Conservation (phyloP, 2,329 filamentous ascomycete genomes). For the Pseudocercospora fuligena region DNA sequence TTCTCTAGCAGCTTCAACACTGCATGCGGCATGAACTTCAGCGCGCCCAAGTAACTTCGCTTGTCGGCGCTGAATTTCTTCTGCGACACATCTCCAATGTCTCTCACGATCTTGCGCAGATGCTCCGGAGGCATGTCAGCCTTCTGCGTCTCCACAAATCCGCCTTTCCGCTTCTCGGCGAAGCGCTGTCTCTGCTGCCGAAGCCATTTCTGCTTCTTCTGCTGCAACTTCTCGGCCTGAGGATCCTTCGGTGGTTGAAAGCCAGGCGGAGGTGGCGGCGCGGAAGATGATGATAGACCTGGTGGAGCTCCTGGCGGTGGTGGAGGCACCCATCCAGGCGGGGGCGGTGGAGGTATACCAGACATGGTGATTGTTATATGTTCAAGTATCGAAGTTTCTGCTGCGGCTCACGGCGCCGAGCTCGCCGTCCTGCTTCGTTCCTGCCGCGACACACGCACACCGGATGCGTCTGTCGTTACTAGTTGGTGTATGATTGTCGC, state of each 20-base stretch:
- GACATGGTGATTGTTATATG: constrained; percentile 51
- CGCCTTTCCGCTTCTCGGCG: constrained; percentile 93
- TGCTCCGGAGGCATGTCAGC: constrained; percentile 98
- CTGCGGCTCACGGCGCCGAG: constrained; percentile 34
- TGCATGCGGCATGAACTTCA: constrained; percentile 99
- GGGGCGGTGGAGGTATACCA: constrained; percentile 69
- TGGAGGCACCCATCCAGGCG: constrained; percentile 63
- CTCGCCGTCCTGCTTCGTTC: constrained; percentile 19
- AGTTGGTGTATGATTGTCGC: not conserved
- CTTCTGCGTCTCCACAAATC: constrained; percentile 97
- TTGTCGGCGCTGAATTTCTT: constrained; percentile 99
- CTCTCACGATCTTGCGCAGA: constrained; percentile 95
- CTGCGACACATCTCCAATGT: constrained; percentile 98
- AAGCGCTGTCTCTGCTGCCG: constrained; percentile 89
- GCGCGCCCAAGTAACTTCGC: constrained; percentile 91
- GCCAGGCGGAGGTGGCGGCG: constrained; percentile 76
- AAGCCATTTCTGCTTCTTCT: constrained; percentile 99
- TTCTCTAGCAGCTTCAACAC: constrained; percentile 97
- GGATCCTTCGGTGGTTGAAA: constrained; percentile 81
- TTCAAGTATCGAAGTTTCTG: constrained; percentile 19
- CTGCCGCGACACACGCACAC: constrained; percentile 10
- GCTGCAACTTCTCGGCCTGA: constrained; percentile 89
- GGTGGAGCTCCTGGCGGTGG: constrained; percentile 54
- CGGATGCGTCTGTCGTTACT: not conserved
- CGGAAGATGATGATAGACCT: constrained; percentile 48